Base-by-base conservation (phyloP, 768 basidiomycete genomes). In the Agrocybe praecox region DNA sequence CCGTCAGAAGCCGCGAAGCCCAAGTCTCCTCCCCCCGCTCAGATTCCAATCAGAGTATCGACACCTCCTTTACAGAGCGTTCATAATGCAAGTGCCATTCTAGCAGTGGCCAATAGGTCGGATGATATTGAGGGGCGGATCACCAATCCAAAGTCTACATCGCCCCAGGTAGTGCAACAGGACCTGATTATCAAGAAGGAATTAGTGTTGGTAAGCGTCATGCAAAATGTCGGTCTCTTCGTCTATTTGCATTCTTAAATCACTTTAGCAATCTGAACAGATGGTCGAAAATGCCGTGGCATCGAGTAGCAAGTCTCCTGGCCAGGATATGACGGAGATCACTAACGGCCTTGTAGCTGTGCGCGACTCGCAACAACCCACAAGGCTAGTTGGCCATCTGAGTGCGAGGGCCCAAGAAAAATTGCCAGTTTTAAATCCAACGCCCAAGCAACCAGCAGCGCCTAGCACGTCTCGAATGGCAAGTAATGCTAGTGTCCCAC, bases 281-380 rank as follows among this genome's bases (percentile, higher is more conserved):
- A 48, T 24, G 18, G 17, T 26, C 1, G 61, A 60, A 34, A 73
- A 74, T 60, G 67, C 74, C 7, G 62, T 73, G 9, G 73, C 75
- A 12, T 77, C 77, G 1, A 75, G 74, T 56, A 76, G 74, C 62
- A 76, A 72, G 57, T 33, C 53, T 40, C 7, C 19, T 34, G 11
- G 4, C 42, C 23, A 17, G 55, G 66, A n/a, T 49, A 51, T 23
- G 36, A 65, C 42, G 36, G 18, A 11, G 29, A 18, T 19, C 19
- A 36, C 17, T n/a, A 49, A n/a, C 52, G 24, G 1, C 26, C 54
- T 17, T 55, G 55, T n/a, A 45, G 42, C 11, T 32, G 42, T 29
- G 52, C 56, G 17, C 56, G 60, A 56, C 15, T 57, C 55, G 56
- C 36, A 33, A 11, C 34, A 22, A 19, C 40, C 44, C 19, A 21